phyloP scores from a whole-genome alignment of 176 grass and related monocot genomes.

The Hordeum vulgare region DNA sequence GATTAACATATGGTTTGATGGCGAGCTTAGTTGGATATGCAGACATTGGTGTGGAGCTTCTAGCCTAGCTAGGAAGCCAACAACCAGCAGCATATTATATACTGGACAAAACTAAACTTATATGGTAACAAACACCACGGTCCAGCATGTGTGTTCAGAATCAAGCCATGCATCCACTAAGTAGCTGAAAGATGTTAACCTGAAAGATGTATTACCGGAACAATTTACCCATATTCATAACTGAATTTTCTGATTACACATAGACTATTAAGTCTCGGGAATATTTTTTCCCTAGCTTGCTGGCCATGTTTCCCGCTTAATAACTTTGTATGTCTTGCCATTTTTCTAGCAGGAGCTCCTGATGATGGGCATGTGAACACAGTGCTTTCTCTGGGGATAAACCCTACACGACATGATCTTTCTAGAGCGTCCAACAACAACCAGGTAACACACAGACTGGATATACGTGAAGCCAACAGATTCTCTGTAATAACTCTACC shows the following conservation, averaged over 20 bases:
- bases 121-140: neutral
- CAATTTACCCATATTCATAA: neutral
- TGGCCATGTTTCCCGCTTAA: neutral
- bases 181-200: neutral
- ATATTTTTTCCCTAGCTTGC: neutral
- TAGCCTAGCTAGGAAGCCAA: neutral
- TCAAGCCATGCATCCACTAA: neutral
- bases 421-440: neutral
- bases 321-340: neutral
- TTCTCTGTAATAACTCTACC: neutral
- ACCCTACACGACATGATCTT: neutral
- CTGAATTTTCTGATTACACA: neutral
- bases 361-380: conserved; percentile 24
- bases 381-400: conserved; percentile 21
- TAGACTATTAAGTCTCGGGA: neutral
- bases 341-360: conserved; percentile 10
- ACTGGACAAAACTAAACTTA: neutral
- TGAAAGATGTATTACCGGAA: neutral
- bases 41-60: neutral
- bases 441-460: neutral
- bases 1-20: no score
- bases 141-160: neutral
- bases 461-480: neutral
- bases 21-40: neutral
- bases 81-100: no score